A percentile compares a stretch with the other conserved stretches of the same genome.
phyloP scores from a whole-genome alignment of 2,329 filamentous ascomycete species.

The Penicillium expansum region DNA sequence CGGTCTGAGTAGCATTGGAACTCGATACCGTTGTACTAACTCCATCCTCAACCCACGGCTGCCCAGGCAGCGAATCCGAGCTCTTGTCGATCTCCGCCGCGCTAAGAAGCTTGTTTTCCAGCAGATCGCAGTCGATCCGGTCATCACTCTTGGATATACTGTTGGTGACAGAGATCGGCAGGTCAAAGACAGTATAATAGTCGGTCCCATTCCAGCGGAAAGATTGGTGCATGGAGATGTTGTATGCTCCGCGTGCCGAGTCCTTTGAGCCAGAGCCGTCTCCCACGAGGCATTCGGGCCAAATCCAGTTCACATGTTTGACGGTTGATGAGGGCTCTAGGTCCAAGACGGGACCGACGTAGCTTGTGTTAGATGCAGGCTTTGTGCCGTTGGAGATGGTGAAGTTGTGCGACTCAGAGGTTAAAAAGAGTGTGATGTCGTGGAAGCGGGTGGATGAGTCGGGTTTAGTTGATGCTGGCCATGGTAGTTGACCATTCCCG shows the following conservation, averaged over 20 bases:
- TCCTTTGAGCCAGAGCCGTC: conserved; percentile 48
- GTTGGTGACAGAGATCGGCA: conserved; percentile 68
- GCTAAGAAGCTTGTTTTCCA: conserved; percentile 27
- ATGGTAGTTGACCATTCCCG: conserved; percentile 20
- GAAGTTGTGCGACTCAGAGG: conserved; percentile 51
- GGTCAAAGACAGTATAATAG: conserved; percentile 68
- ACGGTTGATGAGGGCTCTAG: conserved; percentile 67
- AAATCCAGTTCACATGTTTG: conserved; percentile 70
- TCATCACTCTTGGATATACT: conserved; percentile 46
- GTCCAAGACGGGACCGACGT: conserved; percentile 60
- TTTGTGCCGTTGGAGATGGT: conserved; percentile 65
- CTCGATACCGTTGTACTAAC: conserved; percentile 5
- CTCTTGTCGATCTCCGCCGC: conserved; percentile 16
- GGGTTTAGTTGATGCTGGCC: conserved; percentile 14
- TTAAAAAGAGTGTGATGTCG: conserved; percentile 20
- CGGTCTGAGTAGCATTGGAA: conserved; percentile 2
- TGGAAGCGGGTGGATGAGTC: conserved; percentile 16
- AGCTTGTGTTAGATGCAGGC: conserved; percentile 47
- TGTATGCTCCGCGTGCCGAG: conserved; percentile 62
- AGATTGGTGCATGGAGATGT: conserved; percentile 69
- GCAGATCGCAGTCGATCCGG: conserved; percentile 23
- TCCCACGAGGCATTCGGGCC: conserved; percentile 67
- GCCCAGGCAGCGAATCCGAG: conserved; percentile 22
- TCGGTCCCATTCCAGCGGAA: conserved; percentile 64
- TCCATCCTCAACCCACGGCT: conserved; percentile 23